phyloP scores from a whole-genome alignment of 1,284 basidiomycete genomes.

The Cryptococcus sp. region DNA sequence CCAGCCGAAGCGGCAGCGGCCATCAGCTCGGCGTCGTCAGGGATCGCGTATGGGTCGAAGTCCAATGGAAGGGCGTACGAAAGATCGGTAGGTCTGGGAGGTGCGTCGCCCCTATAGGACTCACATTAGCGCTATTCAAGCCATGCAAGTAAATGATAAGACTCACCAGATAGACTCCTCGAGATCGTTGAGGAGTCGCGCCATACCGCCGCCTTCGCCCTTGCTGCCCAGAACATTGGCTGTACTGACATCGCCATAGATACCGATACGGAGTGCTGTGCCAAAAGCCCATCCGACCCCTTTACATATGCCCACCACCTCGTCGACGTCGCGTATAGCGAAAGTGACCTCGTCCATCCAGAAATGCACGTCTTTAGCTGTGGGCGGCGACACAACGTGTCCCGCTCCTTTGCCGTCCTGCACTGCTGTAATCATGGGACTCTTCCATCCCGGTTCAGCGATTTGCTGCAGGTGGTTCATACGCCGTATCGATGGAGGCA shows the following conservation, averaged over 20 bases:
- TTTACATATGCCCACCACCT: conserved; percentile 46
- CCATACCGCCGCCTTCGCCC: conserved; percentile 35
- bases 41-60: conserved; percentile 45
- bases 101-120: conserved; percentile 42
- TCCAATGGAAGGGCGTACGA: conserved; percentile 40
- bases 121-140: not conserved
- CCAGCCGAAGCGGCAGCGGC: conserved; percentile 3
- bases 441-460: conserved; percentile 27
- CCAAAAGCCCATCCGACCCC: conserved; percentile 43
- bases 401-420: conserved; percentile 37
- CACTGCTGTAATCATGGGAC: conserved; percentile 42
- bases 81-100: conserved; percentile 45
- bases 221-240: conserved; percentile 32
- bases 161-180: conserved; percentile 48
- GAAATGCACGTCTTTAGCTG: conserved; percentile 31
- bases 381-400: conserved; percentile 26
- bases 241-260: conserved; percentile 36
- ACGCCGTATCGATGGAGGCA: conserved; percentile 9
- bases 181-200: conserved; percentile 45
- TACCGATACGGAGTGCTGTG: conserved; percentile 29
- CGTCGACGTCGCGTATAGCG: conserved; percentile 42
- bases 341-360: conserved; percentile 43
- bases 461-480: conserved; percentile 9
- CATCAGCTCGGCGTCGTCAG: conserved; percentile 10
- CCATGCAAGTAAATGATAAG: not conserved